These are phyloP conservation scores for Cladophialophora yegresii DNA, from an alignment of 2,329 filamentous ascomycete genomes.

Conservation along the genomic window DNA sequence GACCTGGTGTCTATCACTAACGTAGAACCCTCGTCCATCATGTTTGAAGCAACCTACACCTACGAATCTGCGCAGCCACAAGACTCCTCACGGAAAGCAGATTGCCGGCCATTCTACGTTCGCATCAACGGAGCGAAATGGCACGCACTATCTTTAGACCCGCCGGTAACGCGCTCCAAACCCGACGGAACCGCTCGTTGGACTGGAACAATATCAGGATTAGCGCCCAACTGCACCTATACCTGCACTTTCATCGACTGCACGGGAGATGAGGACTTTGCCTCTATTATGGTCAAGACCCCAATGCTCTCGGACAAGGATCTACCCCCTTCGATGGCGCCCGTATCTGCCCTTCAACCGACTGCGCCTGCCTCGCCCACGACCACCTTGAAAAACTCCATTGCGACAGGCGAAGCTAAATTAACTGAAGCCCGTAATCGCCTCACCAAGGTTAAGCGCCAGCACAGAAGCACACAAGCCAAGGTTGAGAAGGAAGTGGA, in stretches of 20 bases:
- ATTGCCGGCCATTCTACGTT: constrained; percentile 63
- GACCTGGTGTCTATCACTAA: constrained; percentile 52
- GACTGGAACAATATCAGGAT: constrained; percentile 64
- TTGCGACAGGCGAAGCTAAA: constrained; percentile 62
- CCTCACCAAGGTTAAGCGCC: constrained; percentile 61
- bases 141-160: constrained; percentile 61
- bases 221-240: constrained; percentile 66
- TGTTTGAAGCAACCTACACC: constrained; percentile 50
- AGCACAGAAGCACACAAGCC: constrained; percentile 61
- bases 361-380: constrained; percentile 65
- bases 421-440: constrained; percentile 61
- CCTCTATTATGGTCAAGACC: constrained; percentile 63
- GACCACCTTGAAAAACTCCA: constrained; percentile 66
- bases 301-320: constrained; percentile 61
- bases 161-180: constrained; percentile 48
- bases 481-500: constrained; percentile 65
- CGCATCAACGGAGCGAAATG: constrained; percentile 66
- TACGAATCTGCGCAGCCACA: constrained; percentile 39
- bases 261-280: constrained; percentile 60
- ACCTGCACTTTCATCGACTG: constrained; percentile 63
- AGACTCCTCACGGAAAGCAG: constrained; percentile 36
- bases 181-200: constrained; percentile 53
- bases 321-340: constrained; percentile 52
- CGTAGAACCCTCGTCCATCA: constrained; percentile 51
- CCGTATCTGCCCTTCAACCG: constrained; percentile 58